Evolutionary conservation across 768 basidiomycete species (phyloP).

Genomic region (Hygrophoropsis aurantiaca): DNA sequence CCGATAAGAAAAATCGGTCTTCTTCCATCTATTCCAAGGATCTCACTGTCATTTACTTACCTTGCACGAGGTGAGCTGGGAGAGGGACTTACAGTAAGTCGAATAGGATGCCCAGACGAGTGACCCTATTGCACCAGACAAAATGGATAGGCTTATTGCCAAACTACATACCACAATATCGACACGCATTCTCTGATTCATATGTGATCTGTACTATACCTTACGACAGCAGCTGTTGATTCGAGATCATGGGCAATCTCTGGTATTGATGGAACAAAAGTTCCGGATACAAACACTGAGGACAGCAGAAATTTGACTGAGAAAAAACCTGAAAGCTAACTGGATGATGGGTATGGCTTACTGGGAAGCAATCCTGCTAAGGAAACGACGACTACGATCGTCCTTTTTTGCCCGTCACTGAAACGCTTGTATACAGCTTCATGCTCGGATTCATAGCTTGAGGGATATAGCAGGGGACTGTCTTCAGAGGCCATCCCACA

Average conservation of each 20-base stretch:
- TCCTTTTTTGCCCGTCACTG: conserved; percentile 45
- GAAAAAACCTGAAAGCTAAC: conserved; percentile 1
- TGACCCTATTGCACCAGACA: conserved; percentile 43
- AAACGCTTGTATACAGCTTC: conserved; percentile 60
- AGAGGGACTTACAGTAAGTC: conserved; percentile 43
- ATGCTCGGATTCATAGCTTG: background rate
- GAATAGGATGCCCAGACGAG: conserved; percentile 54
- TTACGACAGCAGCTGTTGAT: conserved; percentile 56
- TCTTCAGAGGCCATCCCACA: conserved; percentile 27
- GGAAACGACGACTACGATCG: conserved; percentile 58
- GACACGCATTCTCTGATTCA: background rate
- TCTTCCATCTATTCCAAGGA: conserved; percentile 54
- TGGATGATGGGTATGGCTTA: conserved; percentile 30
- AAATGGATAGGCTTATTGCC: conserved; percentile 51
- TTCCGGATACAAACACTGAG: conserved; percentile 65
- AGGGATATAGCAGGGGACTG: conserved; percentile 20
- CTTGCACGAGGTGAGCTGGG: too few relatives aligned
- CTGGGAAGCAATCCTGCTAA: conserved; percentile 63
- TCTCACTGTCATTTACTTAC: background rate
- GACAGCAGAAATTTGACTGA: background rate
- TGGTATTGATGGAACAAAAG: conserved; percentile 75
- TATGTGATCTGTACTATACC: conserved; percentile 31
- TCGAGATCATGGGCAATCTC: conserved; percentile 66
- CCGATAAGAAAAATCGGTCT: conserved; percentile 56
- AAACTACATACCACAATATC: conserved; percentile 27